Base-by-base conservation (phyloP, 306 rosid species). In the Phaseolus lunatus region DNA sequence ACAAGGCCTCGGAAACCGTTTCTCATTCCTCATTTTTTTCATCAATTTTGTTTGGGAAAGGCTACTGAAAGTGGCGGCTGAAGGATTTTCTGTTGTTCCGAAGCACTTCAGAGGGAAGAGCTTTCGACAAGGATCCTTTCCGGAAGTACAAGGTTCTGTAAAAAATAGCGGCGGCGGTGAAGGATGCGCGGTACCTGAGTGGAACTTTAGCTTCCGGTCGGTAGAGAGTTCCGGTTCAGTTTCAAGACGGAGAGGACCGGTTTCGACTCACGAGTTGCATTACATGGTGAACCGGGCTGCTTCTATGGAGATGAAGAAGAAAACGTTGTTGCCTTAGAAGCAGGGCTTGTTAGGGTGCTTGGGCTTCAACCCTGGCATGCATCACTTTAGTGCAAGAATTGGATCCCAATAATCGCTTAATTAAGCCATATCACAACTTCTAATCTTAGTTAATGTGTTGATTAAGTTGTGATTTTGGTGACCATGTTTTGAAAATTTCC, bases 171-270 rank as follows among this genome's bases (percentile, higher is more conserved):
- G 82, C 57, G 63, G 69, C 47, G 24, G 95, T 90, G 33, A 95
- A n/a, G n/a, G n/a, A 92, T 49, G 85, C 75, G 6, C 84, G 84
- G 75, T 84, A 86, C 49, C 72, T 86, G 2, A n/a, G n/a, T n/a
- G n/a, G n/a, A n/a, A n/a, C n/a, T n/a, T n/a, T n/a, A 94, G 98
- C 64, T 94, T 92, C 82, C 93, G 97, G 81, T 92, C 96, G 12
- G 81, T 81, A 3, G 95, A 89, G 63, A 88, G 89, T 57, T 39
- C 80, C 62, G 90, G 92, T 37, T 94, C 97, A 5, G 87, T 85
- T 24, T 87, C 90, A 0, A 79, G 91, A 77, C 67, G 96, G 78
- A 82, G 91, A 83, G 91, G 84, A 44, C 76, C 89, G 48, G 88
- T 89, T 39, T 94, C 98, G 62, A 88, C 98, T 7, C 98, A 94